Evolutionary conservation across 2,329 filamentous ascomycete genomes (phyloP), one percentile per base, ranked within the genome.

Genomic region (Colletotrichum noveboracense): DNA sequence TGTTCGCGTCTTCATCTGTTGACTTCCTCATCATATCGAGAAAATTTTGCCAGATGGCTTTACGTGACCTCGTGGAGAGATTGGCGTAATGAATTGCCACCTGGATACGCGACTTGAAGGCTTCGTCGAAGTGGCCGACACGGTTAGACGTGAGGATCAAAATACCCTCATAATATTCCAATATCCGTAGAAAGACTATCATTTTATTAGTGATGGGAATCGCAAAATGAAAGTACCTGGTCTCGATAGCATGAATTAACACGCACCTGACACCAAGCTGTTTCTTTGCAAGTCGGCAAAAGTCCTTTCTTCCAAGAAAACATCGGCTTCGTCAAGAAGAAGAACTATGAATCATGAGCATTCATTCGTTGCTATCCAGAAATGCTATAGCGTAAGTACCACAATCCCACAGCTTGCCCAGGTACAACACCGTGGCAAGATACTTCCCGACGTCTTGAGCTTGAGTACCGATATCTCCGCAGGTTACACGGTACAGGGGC

Each of bases 291-390:
- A 21, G 10, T 48, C 43, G 6, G 43, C 43, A 21, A 48, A 48
- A 1, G 43, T 48, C 3, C 43, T 12, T 48, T 48, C 43, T 48
- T 48, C 43, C 2, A 48, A 21, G 43, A 48, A 48, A 0, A 48
- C 43, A 4, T 48, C 43, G 6, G 43, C 43, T 48, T 48, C 43
- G n/a, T 48, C 43, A 1, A 48, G 43, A 0, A 48, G 1, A 7
- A 48, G 43, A 0, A 48, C 43, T 48, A 4, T 3, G 3, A 12
- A n/a, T 0, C 0, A n/a, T 43, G 1, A n/a, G 16, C 1, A 18
- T 43, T 9, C 16, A 1, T 18, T 18, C 36, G 0, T n/a, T n/a
- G n/a, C n/a, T 18, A 0, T 1, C 7, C 9, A 0, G 9, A 0
- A 2, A 2, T n/a, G 9, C 21, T 0, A 7, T 0, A 12, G 18